Base-by-base conservation (phyloP, 2,329 filamentous ascomycete species). In the Paracorniculantispora psalliotae region DNA sequence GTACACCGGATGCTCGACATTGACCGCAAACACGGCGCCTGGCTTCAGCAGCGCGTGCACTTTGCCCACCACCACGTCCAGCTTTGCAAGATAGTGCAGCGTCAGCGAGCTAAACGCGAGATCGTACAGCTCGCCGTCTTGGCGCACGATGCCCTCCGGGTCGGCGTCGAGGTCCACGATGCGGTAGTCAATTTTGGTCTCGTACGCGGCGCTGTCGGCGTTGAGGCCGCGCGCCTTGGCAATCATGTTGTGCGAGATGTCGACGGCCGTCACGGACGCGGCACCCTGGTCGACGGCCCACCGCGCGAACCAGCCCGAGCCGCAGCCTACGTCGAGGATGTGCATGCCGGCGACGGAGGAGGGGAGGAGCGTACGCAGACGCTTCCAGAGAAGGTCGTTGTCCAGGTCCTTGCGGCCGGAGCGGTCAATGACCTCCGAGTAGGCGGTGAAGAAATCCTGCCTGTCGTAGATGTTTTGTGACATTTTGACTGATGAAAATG, bases 1-100 rank as follows among this genome's bases (percentile, higher is more conserved):
- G 61, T 69, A 73, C 51, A 80, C 72, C 0, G 78, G 77, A 60
- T 81, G 78, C 63, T 80, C 78, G 43, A 79, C 71, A 0, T 76
- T 76, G 63, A 79, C 80, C 9, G 79, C 73, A 25, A 78, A 66
- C 7, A 62, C 61, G 3, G 73, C 73, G 6, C 70, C 70, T 3
- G 71, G 68, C 48, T 67, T 67, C 28, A 78, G 66, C 26, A 67
- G 65, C 17, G 63, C 53, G 37, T 68, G 64, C 10, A 77, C 67
- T 59, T 72, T 63, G 3, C 51, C 51, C 21, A 76, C 64, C 10
- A 78, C 64, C 21, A 62, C 54, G 6, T 58, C 58, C 7, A 77
- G 63, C 59, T 72, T 66, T 37, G 64, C 64, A 13, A 77, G 64
- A 60, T 77, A 78, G 63, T 79, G 75, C 51, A 78, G 70, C 13